Evolutionary conservation across 2,329 filamentous ascomycete genomes (phyloP), one percentile per base, ranked within the genome.

Genomic region (Orbilia ellipsospora): DNA sequence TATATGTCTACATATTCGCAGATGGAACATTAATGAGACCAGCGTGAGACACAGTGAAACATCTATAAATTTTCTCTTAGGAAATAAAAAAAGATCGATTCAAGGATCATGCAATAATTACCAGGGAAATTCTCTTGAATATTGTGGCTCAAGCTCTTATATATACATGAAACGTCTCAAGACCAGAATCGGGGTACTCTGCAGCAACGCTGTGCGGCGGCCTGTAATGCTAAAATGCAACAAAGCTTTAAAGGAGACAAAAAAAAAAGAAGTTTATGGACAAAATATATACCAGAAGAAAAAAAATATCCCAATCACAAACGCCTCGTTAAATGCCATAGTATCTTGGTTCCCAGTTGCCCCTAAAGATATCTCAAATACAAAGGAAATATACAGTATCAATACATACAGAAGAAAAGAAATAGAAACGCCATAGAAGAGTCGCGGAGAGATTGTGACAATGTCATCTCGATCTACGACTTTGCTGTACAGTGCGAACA

Each of bases 301-400:
- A 13, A 61, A 56, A 31, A 51, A 36, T n/a, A 63, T 16, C 26
- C 13, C 56, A 57, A 67, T 48, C 26, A 20, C 56, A 57, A 74
- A 74, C 70, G 70, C 70, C 70, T 57, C 57, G 48, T 70, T 57
- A 74, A 23, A 74, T 74, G 70, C 70, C 70, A 15, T 67, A 56
- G 42, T 74, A 65, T 45, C 50, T 55, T 68, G 44, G 3, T 36
- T n/a, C 64, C 64, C 57, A 23, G 26, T 20, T 50, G 31, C 45
- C 59, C 66, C 56, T 26, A 51, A 64, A 66, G 3, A 48, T 18
- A 45, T 15, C 26, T n/a, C 40, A 57, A 16, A 45, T 26, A 60
- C 42, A 62, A 40, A 64, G 31, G 10, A 66, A 40, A 62, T 52
- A 44, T 36, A 48, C 7, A 60, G 16, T 68, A 66, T 57, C 20